phyloP scores from a whole-genome alignment of 2,329 filamentous ascomycete species.

The Penicillium sclerotigenum region DNA sequence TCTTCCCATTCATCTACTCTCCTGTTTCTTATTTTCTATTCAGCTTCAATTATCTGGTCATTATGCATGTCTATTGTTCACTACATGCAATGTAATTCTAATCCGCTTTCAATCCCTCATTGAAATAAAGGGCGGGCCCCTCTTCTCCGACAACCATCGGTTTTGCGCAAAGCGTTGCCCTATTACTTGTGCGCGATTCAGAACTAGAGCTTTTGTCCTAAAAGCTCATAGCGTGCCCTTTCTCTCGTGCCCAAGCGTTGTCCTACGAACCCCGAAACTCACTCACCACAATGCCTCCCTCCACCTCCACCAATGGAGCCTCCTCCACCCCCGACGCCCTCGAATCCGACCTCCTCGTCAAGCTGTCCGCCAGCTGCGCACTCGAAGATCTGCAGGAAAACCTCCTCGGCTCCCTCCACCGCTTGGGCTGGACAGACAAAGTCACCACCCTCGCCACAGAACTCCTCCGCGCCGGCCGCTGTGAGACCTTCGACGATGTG shows the following conservation, averaged over 20 bases:
- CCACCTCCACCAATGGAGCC: constrained; percentile 19
- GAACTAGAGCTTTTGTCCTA: neutral
- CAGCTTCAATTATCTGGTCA: constrained; percentile 1
- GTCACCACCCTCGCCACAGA: constrained; percentile 54
- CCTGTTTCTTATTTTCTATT: neutral
- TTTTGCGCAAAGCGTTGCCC: constrained; percentile 1
- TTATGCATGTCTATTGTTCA: neutral
- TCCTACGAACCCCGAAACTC: neutral
- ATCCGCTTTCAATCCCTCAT: constrained; percentile 5
- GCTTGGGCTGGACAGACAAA: constrained; percentile 57
- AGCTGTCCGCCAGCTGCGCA: constrained; percentile 48
- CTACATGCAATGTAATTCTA: constrained; percentile 12
- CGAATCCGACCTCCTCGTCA: constrained; percentile 41
- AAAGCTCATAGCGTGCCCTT: neutral
- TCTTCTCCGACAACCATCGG: constrained; percentile 2
- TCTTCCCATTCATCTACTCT: neutral
- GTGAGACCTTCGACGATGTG: constrained; percentile 56
- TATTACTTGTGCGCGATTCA: neutral
- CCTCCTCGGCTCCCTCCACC: constrained; percentile 54
- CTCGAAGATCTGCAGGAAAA: constrained; percentile 56
- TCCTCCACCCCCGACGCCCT: constrained; percentile 40
- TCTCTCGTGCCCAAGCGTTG: neutral
- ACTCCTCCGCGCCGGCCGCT: constrained; percentile 57
- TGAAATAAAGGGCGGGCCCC: constrained; percentile 10
- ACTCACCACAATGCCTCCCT: constrained; percentile 18